Percentiles rank a stretch among this genome's conserved stretches.
Conservation (phyloP, 805 yeast species). For the Ogataea pignaliae region DNA sequence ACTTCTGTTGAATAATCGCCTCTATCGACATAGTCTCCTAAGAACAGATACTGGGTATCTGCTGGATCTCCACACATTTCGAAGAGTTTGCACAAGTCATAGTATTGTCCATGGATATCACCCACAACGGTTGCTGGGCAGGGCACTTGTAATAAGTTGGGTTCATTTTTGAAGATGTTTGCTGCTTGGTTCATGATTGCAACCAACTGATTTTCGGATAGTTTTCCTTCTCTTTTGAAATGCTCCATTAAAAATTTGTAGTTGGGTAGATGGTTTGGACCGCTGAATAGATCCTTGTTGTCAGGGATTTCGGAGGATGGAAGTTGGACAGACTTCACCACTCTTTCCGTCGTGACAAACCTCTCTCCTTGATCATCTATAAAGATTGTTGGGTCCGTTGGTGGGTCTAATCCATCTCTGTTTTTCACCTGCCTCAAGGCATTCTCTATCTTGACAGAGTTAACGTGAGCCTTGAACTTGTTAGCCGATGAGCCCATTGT, state of each 20-base stretch:
- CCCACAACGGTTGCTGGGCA: conserved; percentile 97
- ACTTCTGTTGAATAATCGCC: conserved; percentile 91
- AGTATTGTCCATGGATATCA: conserved; percentile 95
- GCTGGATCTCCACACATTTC: conserved; percentile 91
- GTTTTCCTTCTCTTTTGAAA: conserved; percentile 75
- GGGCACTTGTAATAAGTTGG: conserved; percentile 72
- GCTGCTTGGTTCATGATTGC: conserved; percentile 64
- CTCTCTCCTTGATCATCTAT: conserved; percentile 45
- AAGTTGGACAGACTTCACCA: conserved; percentile 51
- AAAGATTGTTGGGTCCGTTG: conserved; percentile 1
- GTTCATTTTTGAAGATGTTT: conserved; percentile 58
- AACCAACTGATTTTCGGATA: conserved; percentile 65
- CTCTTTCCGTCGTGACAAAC: conserved; percentile 51
- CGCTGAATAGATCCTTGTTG: conserved; percentile 62
- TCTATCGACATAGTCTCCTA: conserved; percentile 95
- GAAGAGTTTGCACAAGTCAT: conserved; percentile 81
- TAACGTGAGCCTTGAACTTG: conserved; percentile 31
- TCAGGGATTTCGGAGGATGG: conserved; percentile 63
- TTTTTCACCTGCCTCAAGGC: conserved; percentile 24
- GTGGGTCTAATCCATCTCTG: conserved; percentile 5
- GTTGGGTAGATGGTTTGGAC: conserved; percentile 58
- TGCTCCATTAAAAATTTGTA: conserved; percentile 68
- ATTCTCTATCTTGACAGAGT: conserved; percentile 51
- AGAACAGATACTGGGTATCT: conserved; percentile 68
- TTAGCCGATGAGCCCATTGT: neutral